Conservation (phyloP, 139 green algal species). For the Tetraselmis striata region DNA sequence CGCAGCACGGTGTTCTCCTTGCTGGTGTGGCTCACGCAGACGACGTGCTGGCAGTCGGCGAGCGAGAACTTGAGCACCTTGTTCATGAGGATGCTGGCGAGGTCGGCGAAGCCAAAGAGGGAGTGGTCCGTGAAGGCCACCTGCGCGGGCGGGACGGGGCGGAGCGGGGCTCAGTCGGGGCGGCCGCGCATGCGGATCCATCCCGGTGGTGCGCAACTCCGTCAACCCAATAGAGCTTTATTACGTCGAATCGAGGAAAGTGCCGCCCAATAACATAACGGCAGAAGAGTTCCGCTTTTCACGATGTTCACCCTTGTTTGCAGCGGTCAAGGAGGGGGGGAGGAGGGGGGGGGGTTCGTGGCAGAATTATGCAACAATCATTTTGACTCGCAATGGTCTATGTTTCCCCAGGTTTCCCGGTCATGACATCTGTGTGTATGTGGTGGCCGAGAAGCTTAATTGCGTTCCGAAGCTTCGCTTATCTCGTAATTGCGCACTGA, state of each 20-base stretch:
- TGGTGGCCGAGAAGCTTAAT: no score
- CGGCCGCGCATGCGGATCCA: not conserved
- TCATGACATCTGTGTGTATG: no score
- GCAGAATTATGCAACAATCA: no score
- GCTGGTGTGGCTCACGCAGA: constrained; percentile 93
- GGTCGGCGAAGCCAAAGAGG: constrained; percentile 91
- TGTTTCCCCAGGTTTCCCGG: no score
- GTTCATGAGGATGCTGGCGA: constrained; percentile 80
- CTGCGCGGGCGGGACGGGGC: constrained; percentile 10
- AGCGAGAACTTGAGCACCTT: constrained; percentile 39
- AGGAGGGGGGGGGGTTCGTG: no score
- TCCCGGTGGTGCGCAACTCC: not conserved
- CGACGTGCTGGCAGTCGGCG: constrained; percentile 29
- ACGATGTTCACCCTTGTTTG: no score
- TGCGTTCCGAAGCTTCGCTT: no score
- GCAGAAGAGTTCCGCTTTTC: no score
- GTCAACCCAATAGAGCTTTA: not conserved
- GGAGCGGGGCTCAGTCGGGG: not conserved
- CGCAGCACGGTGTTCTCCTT: constrained; percentile 96
- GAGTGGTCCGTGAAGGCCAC: constrained; percentile 98
- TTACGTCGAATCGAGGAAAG: not conserved
- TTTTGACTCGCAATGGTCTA: no score
- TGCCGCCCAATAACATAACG: no score
- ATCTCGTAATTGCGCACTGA: no score
- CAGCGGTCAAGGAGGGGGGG: no score